Conservation (phyloP, 306 rosid genomes). For the Cicer yamashitae region DNA sequence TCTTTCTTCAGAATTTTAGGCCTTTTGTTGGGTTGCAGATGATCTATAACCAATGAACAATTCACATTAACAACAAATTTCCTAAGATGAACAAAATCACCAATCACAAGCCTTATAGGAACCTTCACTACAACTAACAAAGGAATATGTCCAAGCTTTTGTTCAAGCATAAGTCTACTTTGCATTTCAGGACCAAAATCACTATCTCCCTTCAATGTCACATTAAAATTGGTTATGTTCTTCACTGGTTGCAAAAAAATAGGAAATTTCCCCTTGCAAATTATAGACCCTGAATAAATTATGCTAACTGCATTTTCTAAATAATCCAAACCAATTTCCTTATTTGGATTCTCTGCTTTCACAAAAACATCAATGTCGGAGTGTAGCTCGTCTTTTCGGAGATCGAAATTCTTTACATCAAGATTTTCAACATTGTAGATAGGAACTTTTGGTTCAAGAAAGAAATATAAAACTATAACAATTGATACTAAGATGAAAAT, state of each 20-base stretch:
- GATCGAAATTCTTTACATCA: slow-evolving; percentile 38
- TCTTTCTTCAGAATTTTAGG: slow-evolving; percentile 46
- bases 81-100: slow-evolving; percentile 21
- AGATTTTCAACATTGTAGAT: slow-evolving; percentile 46
- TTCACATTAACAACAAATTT: slow-evolving; percentile 39
- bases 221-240: slow-evolving; percentile 39
- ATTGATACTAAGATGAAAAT: slow-evolving; percentile 8
- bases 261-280: slow-evolving; percentile 49
- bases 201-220: slow-evolving; percentile 50
- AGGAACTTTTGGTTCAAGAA: slow-evolving; percentile 49
- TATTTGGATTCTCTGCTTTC: slow-evolving; percentile 58
- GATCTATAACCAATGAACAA: slow-evolving; percentile 53
- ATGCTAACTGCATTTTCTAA: slow-evolving; percentile 40
- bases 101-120: slow-evolving; percentile 49
- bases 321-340: slow-evolving; percentile 44
- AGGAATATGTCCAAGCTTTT: slow-evolving; percentile 43
- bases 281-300: slow-evolving; percentile 32
- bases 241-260: slow-evolving; percentile 50
- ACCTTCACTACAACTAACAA: slow-evolving; percentile 46
- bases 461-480: neutral
- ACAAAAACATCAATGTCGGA: slow-evolving; percentile 41
- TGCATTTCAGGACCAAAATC: slow-evolving; percentile 37
- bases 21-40: slow-evolving; percentile 26
- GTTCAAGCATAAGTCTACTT: slow-evolving; percentile 15
- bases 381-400: slow-evolving; percentile 28